Conservation (phyloP, 2,329 filamentous ascomycete genomes). For the Hypoxylon sp. region DNA sequence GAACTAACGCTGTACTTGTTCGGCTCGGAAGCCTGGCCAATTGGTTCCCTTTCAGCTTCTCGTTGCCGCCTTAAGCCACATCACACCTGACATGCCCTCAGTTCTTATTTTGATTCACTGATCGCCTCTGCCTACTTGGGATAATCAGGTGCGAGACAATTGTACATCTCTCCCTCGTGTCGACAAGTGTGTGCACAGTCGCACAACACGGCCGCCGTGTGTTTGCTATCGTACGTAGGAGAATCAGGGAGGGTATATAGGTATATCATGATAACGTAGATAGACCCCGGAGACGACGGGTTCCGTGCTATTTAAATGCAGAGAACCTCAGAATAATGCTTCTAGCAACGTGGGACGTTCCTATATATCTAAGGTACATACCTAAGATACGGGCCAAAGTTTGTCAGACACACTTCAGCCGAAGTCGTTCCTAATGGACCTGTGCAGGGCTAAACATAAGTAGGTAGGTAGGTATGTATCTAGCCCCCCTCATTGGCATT, state of each 20-base stretch:
- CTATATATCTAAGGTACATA: constrained; percentile 30
- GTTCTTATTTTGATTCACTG: constrained; percentile 35
- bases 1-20: constrained; percentile 25
- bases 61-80: constrained; percentile 47
- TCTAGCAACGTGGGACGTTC: constrained; percentile 25
- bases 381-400: constrained; percentile 8
- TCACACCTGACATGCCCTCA: constrained; percentile 39
- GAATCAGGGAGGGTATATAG: constrained; percentile 3
- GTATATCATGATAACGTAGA: constrained; percentile 1
- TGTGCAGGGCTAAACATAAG: constrained; percentile 11
- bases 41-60: constrained; percentile 42
- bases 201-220: constrained; percentile 37
- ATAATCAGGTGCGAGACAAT: constrained; percentile 35
- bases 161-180: constrained; percentile 31
- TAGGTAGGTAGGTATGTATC: no score
- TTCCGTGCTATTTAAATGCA: not conserved
- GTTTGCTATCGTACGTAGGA: constrained; percentile 37
- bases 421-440: constrained; percentile 10
- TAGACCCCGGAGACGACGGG: not conserved
- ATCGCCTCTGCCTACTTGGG: constrained; percentile 39
- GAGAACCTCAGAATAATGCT: constrained; percentile 12
- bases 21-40: constrained; percentile 39
- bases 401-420: constrained; percentile 22
- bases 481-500: constrained; percentile 31
- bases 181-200: constrained; percentile 30